Base-by-base conservation (phyloP, 2,329 filamentous ascomycete genomes). In the Nemania diffusa region DNA sequence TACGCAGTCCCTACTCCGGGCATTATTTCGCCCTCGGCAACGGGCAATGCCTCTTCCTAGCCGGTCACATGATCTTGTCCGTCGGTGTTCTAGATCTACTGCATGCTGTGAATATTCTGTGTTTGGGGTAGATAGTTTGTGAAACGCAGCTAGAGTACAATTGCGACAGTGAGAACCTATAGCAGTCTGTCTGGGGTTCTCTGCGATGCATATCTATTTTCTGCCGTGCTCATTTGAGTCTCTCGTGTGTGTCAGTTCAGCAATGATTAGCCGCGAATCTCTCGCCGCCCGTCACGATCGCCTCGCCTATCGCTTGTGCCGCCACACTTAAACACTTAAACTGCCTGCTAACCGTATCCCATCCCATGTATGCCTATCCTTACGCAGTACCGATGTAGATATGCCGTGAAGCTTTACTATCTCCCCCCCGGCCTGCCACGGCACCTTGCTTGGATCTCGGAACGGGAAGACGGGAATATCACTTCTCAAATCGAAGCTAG, bases 391-490 rank as follows among this genome's bases (percentile, higher is more conserved):
- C 9, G 11, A 29, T 51, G 15, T 29, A 8, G 15, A 6, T 50
- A 50, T 24, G 20, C 15, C 50, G 34, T 67, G 66, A 72, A 69
- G 48, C 62, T 65, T 44, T 57, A 64, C 59, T 58, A 70, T 68
- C n/a, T n/a, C n/a, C n/a, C 11, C 37, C 64, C 57, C 44, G 26
- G 57, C 53, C 46, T 22, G 42, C 48, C 32, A 65, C 61, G 69
- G 64, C 29, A 50, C 64, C 61, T 64, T 67, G 68, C 67, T 52
- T 71, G 71, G 68, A 72, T 73, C 73, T 73, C 71, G 73, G 73
- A 71, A 73, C 73, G 73, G 72, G 70, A 72, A 67, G 68, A 65
- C 71, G 73, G 73, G 68, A 68, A 61, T 65, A 71, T 71, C 73
- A 73, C 64, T 72, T 72, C 68, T 70, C 69, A 71, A 71, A 73